Base-by-base conservation (phyloP, 345 rosid species). In the Turritis glabra region DNA sequence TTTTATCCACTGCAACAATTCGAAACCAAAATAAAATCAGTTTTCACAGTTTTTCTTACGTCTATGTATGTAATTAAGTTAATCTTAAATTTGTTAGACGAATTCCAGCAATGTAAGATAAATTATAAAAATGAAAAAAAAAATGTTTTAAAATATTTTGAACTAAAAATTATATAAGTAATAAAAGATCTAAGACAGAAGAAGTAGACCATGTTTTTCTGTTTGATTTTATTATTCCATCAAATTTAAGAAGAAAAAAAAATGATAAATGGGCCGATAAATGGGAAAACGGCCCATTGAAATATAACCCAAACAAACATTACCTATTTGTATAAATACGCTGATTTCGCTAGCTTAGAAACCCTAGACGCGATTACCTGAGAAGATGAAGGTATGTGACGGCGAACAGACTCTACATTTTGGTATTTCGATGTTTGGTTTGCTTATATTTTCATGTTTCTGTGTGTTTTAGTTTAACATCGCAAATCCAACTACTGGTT, bases 401-500 rank as follows among this genome's bases (percentile, higher is more conserved):
- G 43, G n/a, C 14, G 40, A 74, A 1, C 1, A 48, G 12, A 4
- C 3, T 18, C 5, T 29, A 9, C 11, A 19, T 27, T 37, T n/a
- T 2, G 4, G 2, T 10, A 10, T 10, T 44, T 7, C 18, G 8
- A 9, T 59, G 7, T 0, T 44, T 6, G 4, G 11, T 55, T 50
- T 68, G 47, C 69, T 68, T 21, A 75, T 8, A 30, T 13, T n/a
- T n/a, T 46, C 19, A 1, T 1, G 40, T 58, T 15, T 69, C 40
- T 33, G 22, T 29, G 22, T 29, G 54, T 55, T 70, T 74, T 58
- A 84, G 87, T 80, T 80, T n/a, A 80, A 84, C 69, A 77, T 84
- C 5, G 87, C 87, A 4, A 81, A 82, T 59, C 85, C 87, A 18
- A 80, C 84, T 9, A 84, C 85, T 56, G 85, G 87, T 29, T 84